Evolutionary conservation across 257 asterid genomes (phyloP).

Genomic region (Galeopsis tetrahit): DNA sequence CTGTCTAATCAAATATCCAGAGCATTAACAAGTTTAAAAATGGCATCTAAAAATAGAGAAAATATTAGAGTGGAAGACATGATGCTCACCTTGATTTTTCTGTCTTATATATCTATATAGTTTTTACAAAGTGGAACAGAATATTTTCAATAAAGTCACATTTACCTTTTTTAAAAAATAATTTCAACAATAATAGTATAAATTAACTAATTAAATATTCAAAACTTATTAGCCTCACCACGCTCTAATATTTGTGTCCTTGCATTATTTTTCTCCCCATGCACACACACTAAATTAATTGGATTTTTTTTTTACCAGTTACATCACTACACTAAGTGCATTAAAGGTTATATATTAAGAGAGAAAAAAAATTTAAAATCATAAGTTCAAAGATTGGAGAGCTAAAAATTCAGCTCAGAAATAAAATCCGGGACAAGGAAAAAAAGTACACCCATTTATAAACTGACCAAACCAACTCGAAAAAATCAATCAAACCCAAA

Average conservation of each 20-base stretch:
- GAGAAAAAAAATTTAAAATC: no score
- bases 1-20: conserved; percentile 49
- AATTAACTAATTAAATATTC: not conserved
- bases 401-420: no score
- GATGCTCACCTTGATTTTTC: conserved; percentile 37
- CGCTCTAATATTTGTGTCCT: not conserved
- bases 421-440: no score
- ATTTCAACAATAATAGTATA: not conserved
- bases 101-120: conserved; percentile 32
- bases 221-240: not conserved
- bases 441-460: no score
- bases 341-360: no score
- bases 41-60: conserved; percentile 23
- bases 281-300: not conserved
- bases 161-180: not conserved
- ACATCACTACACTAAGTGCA: no score
- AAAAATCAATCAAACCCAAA: no score
- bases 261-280: not conserved
- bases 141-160: conserved; percentile 23
- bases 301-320: no score
- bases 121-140: conserved; percentile 32
- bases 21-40: conserved; percentile 33
- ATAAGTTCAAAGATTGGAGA: no score
- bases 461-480: no score
- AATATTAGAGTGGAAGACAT: conserved; percentile 44